Conservation (phyloP, 768 basidiomycete species). For the Lactarius deliciosus region DNA sequence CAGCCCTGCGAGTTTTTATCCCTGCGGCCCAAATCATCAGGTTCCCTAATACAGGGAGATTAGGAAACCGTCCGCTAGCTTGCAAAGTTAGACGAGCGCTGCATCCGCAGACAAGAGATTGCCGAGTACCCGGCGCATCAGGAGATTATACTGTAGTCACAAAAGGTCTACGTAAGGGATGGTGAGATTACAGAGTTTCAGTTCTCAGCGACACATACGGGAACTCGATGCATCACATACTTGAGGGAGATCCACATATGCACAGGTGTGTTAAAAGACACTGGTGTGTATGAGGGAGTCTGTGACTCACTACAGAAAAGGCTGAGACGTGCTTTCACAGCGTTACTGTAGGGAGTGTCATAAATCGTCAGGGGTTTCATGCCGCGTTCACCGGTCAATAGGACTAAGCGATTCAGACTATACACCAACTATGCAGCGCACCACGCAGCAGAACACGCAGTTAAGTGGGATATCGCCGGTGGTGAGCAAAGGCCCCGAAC, state of each 20-base stretch:
- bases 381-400: slow-evolving; percentile 8
- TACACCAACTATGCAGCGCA: background rate
- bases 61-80: background rate
- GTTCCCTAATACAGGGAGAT: slow-evolving; percentile 1
- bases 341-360: background rate
- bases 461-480: background rate
- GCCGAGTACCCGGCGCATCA: background rate
- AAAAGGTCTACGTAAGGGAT: background rate
- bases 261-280: background rate
- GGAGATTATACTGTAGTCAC: background rate
- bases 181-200: background rate
- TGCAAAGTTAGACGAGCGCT: background rate
- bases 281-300: background rate
- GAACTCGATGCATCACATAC: background rate
- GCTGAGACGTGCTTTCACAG: background rate
- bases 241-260: background rate
- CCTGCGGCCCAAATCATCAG: background rate
- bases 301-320: background rate
- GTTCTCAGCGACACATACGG: background rate
- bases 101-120: background rate
- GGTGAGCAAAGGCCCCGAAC: slow-evolving; percentile 1
- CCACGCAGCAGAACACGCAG: slow-evolving; percentile 1
- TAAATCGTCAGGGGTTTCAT: background rate
- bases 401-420: background rate
- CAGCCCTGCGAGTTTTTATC: slow-evolving; percentile 11